phyloP scores from a whole-genome alignment of 1,139 yeast genomes.

The Geotrichum fermentans region DNA sequence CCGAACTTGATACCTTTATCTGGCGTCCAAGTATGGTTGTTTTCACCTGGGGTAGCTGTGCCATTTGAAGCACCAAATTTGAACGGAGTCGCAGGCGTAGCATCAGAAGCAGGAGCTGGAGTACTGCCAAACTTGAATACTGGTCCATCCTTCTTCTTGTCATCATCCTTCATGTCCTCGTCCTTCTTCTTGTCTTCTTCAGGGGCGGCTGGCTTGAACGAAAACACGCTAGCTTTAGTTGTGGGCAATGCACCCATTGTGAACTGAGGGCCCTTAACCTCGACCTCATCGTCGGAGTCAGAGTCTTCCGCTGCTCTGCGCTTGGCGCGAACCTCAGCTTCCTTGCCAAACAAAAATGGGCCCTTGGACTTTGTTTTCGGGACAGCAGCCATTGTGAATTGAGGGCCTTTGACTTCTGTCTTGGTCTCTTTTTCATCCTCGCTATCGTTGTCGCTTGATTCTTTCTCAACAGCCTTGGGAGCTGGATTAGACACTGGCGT shows the following conservation, averaged over 20 bases:
- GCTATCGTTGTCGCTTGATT: neutral
- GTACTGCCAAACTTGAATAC: constrained; percentile 23
- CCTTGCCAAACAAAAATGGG: constrained; percentile 42
- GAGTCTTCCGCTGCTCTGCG: constrained; percentile 36
- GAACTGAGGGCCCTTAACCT: constrained; percentile 61
- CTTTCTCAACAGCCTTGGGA: neutral
- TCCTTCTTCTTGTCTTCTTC: constrained; percentile 9
- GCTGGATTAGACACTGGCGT: constrained; percentile 2
- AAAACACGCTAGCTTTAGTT: constrained; percentile 54
- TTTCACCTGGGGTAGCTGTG: constrained; percentile 14
- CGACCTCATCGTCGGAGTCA: constrained; percentile 28
- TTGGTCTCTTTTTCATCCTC: constrained; percentile 6
- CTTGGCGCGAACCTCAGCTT: constrained; percentile 12
- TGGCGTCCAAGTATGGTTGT: constrained; percentile 34
- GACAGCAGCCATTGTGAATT: constrained; percentile 48
- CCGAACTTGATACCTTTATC: constrained; percentile 38
- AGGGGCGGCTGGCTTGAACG: constrained; percentile 14
- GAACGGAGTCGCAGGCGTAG: constrained; percentile 19
- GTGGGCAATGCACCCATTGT: constrained; percentile 51
- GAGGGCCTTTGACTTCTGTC: constrained; percentile 51
- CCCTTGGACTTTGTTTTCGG: constrained; percentile 52
- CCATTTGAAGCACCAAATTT: constrained; percentile 19
- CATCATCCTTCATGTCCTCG: constrained; percentile 14
- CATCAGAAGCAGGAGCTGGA: constrained; percentile 20
- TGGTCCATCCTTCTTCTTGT: constrained; percentile 11